Evolutionary conservation across 768 basidiomycete species (phyloP), one percentile per base, ranked within the genome.

Genomic region (Russula emetica): DNA sequence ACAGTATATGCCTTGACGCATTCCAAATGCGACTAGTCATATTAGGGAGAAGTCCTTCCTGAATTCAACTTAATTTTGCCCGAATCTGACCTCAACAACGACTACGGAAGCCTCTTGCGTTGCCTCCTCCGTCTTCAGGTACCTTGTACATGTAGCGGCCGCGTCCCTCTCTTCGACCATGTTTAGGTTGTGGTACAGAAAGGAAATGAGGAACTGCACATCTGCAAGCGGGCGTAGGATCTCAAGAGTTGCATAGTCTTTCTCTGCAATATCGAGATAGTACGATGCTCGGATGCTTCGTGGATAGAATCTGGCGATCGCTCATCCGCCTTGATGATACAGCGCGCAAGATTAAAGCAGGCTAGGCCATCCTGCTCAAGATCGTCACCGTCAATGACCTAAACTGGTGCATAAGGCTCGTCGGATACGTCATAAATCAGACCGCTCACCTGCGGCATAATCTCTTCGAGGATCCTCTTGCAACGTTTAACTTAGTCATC

Each of bases 351-450:
- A 2, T 83, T 87, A 71, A 88, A 84, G 70, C 85, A 89, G 44
- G 84, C 87, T 56, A 88, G 80, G 16, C 86, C 92, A 54, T 90
- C 82, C 62, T 85, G 86, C 71, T 94, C 92, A 14, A 87, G 70
- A 67, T 93, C 89, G 55, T 83, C 80, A 5, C 88, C 91, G 57
- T 76, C 76, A 51, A 91, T 83, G 42, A 92, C 75, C 90, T 92
- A 66, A 2, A 53, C 20, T 24, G 32, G 3, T 18, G 32, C 28
- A 30, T 60, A 45, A 63, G 18, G 40, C 28, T 32, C 40, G 14
- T n/a, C n/a, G 20, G 32, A 28, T 11, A 44, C 14, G 18, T 22
- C 47, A 34, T 55, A 8, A 42, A 42, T 9, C 34, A 18, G 53
- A 42, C 9, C 2, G 67, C 76, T 64, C 62, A 87, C 92, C 76